phyloP scores from a whole-genome alignment of 2,329 filamentous ascomycete genomes.

The Talaromyces islandicus region DNA sequence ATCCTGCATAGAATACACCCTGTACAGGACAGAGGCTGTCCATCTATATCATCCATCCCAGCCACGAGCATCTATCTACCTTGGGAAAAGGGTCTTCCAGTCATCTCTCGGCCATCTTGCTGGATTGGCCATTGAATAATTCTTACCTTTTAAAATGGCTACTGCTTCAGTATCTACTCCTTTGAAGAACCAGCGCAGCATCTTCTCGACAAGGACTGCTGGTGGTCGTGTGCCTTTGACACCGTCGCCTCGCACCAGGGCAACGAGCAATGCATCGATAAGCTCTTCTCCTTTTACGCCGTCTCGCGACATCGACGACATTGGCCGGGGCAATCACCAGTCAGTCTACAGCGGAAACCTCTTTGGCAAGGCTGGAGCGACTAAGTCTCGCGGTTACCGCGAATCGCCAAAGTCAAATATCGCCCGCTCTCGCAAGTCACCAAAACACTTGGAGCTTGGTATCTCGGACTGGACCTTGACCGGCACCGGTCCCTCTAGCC shows the following conservation, averaged over 20 bases:
- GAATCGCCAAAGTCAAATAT: slow-evolving; percentile 98
- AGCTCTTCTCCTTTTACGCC: slow-evolving; percentile 74
- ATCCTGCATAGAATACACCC: slow-evolving; percentile 18
- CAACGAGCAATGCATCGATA: slow-evolving; percentile 44
- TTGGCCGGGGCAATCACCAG: slow-evolving; percentile 52
- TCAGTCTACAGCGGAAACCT: slow-evolving; percentile 78
- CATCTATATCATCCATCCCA: neutral
- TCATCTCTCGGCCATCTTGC: neutral
- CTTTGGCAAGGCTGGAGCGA: slow-evolving; percentile 59
- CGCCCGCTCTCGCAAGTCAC: slow-evolving; percentile 59
- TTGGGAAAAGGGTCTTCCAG: neutral
- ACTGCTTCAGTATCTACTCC: slow-evolving; percentile 69
- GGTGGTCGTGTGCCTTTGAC: slow-evolving; percentile 93
- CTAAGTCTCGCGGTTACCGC: slow-evolving; percentile 52
- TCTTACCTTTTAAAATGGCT: slow-evolving; percentile 59
- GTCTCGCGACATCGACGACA: slow-evolving; percentile 52
- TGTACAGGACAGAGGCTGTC: neutral
- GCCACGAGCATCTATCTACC: neutral
- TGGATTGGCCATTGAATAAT: neutral
- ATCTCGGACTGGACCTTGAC: slow-evolving; percentile 89
- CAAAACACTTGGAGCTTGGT: slow-evolving; percentile 81
- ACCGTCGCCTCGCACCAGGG: slow-evolving; percentile 71
- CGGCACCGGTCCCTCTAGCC: slow-evolving; percentile 61
- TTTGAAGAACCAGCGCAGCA: slow-evolving; percentile 86
- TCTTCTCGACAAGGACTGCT: slow-evolving; percentile 88